Conservation (phyloP, 1,284 basidiomycete species). For the Singerocomus inundabilis region DNA sequence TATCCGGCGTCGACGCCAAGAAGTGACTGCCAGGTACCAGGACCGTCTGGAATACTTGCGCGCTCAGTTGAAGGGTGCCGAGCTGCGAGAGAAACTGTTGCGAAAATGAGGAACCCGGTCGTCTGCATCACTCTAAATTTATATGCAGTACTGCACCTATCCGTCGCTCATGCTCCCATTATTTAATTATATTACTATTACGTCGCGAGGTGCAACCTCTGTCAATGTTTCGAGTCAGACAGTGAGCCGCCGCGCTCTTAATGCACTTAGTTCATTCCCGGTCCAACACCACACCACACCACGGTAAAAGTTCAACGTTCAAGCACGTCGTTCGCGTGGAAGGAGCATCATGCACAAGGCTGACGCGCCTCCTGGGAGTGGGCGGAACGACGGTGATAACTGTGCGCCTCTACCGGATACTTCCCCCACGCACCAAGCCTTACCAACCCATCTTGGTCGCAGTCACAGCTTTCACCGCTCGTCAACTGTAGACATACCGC, state of each 20-base stretch:
- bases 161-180: constrained; percentile 14
- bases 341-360: constrained; percentile 6
- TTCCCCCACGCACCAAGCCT: constrained; percentile 32
- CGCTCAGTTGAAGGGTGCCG: constrained; percentile 70
- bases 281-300: background rate
- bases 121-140: background rate
- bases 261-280: background rate
- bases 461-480: constrained; percentile 50
- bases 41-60: constrained; percentile 66
- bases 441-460: constrained; percentile 38
- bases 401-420: constrained; percentile 30
- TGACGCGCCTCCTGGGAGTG: constrained; percentile 9
- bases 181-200: constrained; percentile 7
- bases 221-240: no score
- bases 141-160: background rate
- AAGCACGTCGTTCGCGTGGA: background rate
- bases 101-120: constrained; percentile 40
- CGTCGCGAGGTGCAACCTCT: background rate
- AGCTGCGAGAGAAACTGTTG: constrained; percentile 69
- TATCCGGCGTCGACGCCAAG: constrained; percentile 57
- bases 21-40: constrained; percentile 64
- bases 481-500: constrained; percentile 45
- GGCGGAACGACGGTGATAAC: constrained; percentile 29
- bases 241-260: no score
- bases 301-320: background rate